These are phyloP conservation scores for Quercus agrifolia DNA, from an alignment of 306 rosid genomes.

Conservation along the genomic window DNA sequence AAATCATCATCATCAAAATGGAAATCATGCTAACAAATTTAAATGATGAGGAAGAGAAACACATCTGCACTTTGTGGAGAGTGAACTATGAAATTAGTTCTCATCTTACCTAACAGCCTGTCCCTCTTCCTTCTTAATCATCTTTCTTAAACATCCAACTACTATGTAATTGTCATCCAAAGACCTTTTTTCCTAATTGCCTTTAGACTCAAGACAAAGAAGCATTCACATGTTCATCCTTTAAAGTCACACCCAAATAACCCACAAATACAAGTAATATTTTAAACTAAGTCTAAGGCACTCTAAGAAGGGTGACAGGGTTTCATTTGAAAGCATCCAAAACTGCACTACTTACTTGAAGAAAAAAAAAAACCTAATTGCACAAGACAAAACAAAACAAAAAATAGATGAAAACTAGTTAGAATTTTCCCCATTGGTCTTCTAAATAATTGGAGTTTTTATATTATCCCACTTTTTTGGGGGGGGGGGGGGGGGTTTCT, in stretches of 20 bases:
- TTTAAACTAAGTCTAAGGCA: not conserved
- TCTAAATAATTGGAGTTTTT: not conserved
- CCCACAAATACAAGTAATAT: conserved; percentile 23
- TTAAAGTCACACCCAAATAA: conserved; percentile 18
- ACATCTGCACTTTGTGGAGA: not conserved
- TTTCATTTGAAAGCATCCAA: not conserved
- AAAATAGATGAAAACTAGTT: not conserved
- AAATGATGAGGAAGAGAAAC: not conserved
- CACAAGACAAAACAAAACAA: not conserved
- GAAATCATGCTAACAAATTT: not conserved
- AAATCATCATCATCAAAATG: conserved; percentile 17
- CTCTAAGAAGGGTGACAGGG: not conserved
- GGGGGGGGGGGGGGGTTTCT: not conserved
- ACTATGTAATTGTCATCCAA: not conserved
- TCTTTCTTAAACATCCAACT: conserved; percentile 19
- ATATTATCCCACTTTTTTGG: not conserved
- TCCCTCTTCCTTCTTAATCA: not conserved
- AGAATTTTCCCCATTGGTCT: not conserved
- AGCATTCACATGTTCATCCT: conserved; percentile 17
- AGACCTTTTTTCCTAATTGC: conserved; percentile 14
- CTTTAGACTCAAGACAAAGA: conserved; percentile 19
- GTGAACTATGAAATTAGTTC: not conserved
- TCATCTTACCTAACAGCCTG: not conserved
- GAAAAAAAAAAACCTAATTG: not conserved
- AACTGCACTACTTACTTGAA: not conserved